Evolutionary conservation across 2,329 filamentous ascomycete species (phyloP).

Genomic region (Colletotrichum sidae): DNA sequence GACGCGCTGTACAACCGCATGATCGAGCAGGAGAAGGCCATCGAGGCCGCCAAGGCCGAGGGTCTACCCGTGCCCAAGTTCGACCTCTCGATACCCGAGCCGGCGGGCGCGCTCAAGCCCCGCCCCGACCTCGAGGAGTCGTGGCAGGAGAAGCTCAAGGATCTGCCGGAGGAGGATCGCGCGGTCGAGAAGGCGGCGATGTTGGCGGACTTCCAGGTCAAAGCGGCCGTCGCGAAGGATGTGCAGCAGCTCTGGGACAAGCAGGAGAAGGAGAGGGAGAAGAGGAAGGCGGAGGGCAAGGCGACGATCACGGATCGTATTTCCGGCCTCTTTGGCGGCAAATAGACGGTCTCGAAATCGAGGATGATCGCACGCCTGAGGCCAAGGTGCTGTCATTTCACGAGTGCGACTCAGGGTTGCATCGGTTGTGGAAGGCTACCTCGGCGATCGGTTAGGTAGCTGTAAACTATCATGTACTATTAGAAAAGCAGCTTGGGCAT

Average conservation of each 20-base stretch:
- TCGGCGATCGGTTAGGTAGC: background rate
- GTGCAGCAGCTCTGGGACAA: slow-evolving; percentile 67
- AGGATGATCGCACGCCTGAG: too few relatives aligned
- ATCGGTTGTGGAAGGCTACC: background rate
- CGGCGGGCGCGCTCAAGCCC: slow-evolving; percentile 40
- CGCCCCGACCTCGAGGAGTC: slow-evolving; percentile 61
- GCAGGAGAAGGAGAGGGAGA: slow-evolving; percentile 64
- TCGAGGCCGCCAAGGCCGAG: slow-evolving; percentile 75
- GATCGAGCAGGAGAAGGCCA: slow-evolving; percentile 81
- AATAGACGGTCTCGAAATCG: slow-evolving; percentile 8
- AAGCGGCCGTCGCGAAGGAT: slow-evolving; percentile 67
- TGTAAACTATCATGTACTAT: slow-evolving; percentile 31
- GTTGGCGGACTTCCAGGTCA: slow-evolving; percentile 70
- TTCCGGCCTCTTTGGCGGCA: slow-evolving; percentile 44
- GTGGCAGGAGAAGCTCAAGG: slow-evolving; percentile 67
- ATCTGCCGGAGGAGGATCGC: slow-evolving; percentile 68
- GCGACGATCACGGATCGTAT: slow-evolving; percentile 57
- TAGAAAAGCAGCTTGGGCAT: slow-evolving; percentile 16
- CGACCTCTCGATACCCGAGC: slow-evolving; percentile 63
- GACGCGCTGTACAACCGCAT: slow-evolving; percentile 91
- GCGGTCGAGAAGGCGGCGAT: slow-evolving; percentile 73
- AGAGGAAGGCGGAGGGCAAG: slow-evolving; percentile 68
- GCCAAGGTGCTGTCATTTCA: background rate
- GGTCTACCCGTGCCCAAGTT: slow-evolving; percentile 70
- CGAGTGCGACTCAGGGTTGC: background rate